Conservation (phyloP, 2,329 filamentous ascomycete genomes). For the Diaporthe vexans region DNA sequence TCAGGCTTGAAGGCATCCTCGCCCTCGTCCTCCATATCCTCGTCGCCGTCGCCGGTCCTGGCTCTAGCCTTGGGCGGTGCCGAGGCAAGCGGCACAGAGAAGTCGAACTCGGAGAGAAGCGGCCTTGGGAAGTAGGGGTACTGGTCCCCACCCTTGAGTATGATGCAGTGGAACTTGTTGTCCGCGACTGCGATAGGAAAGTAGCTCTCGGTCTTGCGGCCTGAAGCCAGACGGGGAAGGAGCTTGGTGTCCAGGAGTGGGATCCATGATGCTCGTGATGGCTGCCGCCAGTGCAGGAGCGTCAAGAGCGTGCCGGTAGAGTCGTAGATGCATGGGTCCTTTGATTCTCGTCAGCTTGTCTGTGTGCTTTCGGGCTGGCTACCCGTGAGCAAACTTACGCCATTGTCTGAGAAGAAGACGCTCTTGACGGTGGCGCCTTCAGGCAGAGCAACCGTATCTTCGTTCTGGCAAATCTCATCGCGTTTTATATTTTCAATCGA, state of each 20-base stretch:
- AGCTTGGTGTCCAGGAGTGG: conserved; percentile 91
- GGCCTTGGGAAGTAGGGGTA: conserved; percentile 95
- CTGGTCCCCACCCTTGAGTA: conserved; percentile 93
- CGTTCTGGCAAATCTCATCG: conserved; percentile 93
- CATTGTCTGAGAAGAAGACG: conserved; percentile 92
- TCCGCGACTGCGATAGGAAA: conserved; percentile 96
- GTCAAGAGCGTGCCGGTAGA: conserved; percentile 90
- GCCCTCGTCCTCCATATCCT: conserved; percentile 54
- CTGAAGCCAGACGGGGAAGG: conserved; percentile 84
- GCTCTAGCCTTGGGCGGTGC: conserved; percentile 50
- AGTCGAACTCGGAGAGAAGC: conserved; percentile 92
- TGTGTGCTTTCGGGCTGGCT: not conserved
- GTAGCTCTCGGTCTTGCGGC: conserved; percentile 90
- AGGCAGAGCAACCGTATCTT: conserved; percentile 89
- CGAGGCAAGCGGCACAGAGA: conserved; percentile 83
- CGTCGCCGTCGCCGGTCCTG: conserved; percentile 49
- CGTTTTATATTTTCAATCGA: conserved; percentile 95
- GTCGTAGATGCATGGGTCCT: conserved; percentile 98
- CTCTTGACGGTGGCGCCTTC: conserved; percentile 80
- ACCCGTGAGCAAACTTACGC: conserved; percentile 70
- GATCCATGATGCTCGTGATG: conserved; percentile 89
- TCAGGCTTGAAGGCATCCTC: conserved; percentile 51
- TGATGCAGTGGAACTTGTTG: conserved; percentile 97
- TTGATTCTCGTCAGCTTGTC: not conserved
- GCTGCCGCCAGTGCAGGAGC: conserved; percentile 89